Conservation (phyloP, 108 stramenopile species). For the Parmales sp. region DNA sequence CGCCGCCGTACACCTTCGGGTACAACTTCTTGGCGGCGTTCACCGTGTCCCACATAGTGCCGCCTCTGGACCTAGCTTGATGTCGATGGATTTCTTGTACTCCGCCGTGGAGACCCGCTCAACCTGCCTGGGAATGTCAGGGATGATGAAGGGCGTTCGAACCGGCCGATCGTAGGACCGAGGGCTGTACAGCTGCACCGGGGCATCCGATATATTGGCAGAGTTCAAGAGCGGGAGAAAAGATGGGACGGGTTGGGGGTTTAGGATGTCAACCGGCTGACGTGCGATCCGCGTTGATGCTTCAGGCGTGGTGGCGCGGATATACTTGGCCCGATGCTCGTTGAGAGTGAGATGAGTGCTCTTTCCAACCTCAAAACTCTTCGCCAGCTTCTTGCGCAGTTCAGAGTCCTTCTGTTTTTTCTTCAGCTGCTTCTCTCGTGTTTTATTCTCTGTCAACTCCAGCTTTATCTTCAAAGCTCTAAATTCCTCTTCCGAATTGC, state of each 20-base stretch:
- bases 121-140: background rate
- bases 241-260: background rate
- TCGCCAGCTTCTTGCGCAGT: too few species aligned
- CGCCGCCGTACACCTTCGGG: background rate
- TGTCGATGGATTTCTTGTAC: background rate
- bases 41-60: slow-evolving; percentile 2
- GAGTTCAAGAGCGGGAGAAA: background rate
- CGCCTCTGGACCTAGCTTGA: slow-evolving; percentile 7
- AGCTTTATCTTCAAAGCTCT: too few species aligned
- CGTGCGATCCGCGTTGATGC: background rate
- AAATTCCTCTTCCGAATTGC: too few species aligned
- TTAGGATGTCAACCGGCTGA: background rate
- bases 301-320: background rate
- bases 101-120: background rate
- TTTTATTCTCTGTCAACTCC: too few species aligned
- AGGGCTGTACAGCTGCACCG: background rate
- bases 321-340: background rate
- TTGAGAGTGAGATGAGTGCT: too few species aligned
- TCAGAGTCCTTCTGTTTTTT: too few species aligned
- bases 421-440: too few species aligned
- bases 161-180: background rate
- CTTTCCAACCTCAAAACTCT: too few species aligned
- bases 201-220: background rate
- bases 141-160: background rate
- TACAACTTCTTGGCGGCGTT: slow-evolving; percentile 1